Conservation (phyloP, 257 asterid species). For the Solanum tacnaense region DNA sequence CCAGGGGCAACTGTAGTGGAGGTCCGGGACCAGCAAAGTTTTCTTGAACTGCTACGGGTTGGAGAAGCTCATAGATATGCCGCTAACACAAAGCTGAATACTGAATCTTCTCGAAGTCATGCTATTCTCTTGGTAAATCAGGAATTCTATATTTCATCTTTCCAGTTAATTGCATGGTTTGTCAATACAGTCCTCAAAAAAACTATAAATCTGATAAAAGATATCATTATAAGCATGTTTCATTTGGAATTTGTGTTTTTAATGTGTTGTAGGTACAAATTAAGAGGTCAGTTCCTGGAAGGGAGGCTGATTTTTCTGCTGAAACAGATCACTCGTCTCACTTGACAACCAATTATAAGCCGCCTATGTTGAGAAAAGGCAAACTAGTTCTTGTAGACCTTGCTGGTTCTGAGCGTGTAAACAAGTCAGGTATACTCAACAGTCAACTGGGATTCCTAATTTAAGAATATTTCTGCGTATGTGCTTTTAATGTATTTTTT, state of each 20-base stretch:
- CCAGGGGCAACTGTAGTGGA: slow-evolving; percentile 96
- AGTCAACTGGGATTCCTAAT: not conserved
- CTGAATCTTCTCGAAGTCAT: slow-evolving; percentile 99
- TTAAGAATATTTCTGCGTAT: not conserved
- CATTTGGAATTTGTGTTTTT: not conserved
- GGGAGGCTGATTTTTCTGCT: slow-evolving; percentile 46
- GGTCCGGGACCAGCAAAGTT: slow-evolving; percentile 80
- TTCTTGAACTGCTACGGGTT: slow-evolving; percentile 72
- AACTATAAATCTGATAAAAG: not conserved
- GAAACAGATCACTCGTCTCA: slow-evolving; percentile 48
- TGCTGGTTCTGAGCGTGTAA: slow-evolving; percentile 98
- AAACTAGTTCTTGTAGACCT: slow-evolving; percentile 95
- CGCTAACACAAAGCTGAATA: slow-evolving; percentile 93
- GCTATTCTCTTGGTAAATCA: slow-evolving; percentile 88
- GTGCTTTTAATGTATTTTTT: not conserved
- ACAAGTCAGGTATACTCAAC: slow-evolving; percentile 69
- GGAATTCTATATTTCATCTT: not conserved
- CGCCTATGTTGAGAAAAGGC: slow-evolving; percentile 78
- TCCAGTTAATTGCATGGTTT: not conserved
- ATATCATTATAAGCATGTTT: not conserved
- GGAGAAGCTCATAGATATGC: slow-evolving; percentile 98
- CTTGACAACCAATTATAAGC: slow-evolving; percentile 56
- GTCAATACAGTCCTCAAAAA: not conserved
- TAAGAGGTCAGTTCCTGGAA: slow-evolving; percentile 59
- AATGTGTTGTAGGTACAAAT: slow-evolving; percentile 63